These are phyloP conservation scores for Cercis canadensis DNA, from an alignment of 306 rosid species.

Conservation along the genomic window DNA sequence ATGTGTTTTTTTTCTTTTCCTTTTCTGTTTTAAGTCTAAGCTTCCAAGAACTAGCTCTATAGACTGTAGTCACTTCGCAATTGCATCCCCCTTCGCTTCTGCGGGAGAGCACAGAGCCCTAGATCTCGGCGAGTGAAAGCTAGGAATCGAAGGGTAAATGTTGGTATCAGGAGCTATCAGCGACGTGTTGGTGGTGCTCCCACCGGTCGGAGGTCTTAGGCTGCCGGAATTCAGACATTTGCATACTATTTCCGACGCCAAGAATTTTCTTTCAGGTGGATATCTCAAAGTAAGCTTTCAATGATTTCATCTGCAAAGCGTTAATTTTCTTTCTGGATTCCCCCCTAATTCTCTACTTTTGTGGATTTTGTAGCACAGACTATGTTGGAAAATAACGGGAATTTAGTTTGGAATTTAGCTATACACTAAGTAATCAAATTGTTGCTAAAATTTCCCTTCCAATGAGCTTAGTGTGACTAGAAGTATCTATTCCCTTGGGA, in stretches of 20 bases:
- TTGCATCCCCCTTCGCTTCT: neutral
- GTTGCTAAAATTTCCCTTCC: neutral
- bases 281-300: slow-evolving; percentile 62
- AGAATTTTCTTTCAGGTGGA: slow-evolving; percentile 55
- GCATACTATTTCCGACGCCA: slow-evolving; percentile 56
- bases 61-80: no score
- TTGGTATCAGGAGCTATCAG: slow-evolving; percentile 70
- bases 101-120: slow-evolving; percentile 1
- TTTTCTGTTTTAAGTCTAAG: no score
- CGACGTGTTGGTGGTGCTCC: slow-evolving; percentile 68
- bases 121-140: slow-evolving; percentile 10
- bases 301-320: neutral
- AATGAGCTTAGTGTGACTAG: neutral
- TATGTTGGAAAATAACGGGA: slow-evolving; percentile 1
- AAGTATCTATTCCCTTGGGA: neutral
- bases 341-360: neutral
- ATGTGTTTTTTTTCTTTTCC: no score
- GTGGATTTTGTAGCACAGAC: neutral
- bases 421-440: neutral
- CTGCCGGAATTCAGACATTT: slow-evolving; percentile 60
- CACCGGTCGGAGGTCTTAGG: slow-evolving; percentile 59
- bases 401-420: neutral
- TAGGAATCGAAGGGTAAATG: slow-evolving; percentile 48
- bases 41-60: no score
- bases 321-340: slow-evolving; percentile 25